phyloP scores from a whole-genome alignment of 169 alveolate species.

The Eimeria brunetti region DNA sequence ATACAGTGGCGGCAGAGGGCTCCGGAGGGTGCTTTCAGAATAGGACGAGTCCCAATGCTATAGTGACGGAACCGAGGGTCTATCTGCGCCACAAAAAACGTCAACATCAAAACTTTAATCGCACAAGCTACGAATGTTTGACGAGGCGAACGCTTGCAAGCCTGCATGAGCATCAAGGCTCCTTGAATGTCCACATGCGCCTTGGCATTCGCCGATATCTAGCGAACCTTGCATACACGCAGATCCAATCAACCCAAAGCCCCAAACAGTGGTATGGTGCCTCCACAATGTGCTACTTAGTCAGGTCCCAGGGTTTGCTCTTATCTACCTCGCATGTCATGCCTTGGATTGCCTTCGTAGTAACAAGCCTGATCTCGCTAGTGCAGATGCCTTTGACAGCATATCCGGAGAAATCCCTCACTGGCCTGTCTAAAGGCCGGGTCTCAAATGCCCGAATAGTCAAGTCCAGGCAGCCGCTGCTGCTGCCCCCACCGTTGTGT shows the following conservation, averaged over 20 bases:
- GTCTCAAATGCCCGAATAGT: conserved; percentile 41
- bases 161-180: too few relatives aligned
- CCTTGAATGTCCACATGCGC: background rate
- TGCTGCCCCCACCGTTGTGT: conserved; percentile 29
- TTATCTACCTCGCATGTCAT: conserved; percentile 2
- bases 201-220: background rate
- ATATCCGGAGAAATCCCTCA: conserved; percentile 24
- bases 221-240: background rate
- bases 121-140: background rate
- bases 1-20: conserved; percentile 76
- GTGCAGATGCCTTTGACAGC: conserved; percentile 18
- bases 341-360: conserved; percentile 21
- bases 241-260: background rate
- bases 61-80: conserved; percentile 74
- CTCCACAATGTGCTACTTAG: background rate
- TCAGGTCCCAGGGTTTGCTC: background rate
- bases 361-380: conserved; percentile 15
- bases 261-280: background rate
- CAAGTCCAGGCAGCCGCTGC: conserved; percentile 70
- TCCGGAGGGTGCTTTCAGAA: conserved; percentile 55
- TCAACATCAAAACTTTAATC: background rate
- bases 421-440: conserved; percentile 51
- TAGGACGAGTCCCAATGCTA: conserved; percentile 78
- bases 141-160: background rate
- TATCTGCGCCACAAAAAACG: conserved; percentile 35